Percentiles rank a stretch among this genome's conserved stretches.
phyloP scores from a whole-genome alignment of 768 basidiomycete species.

The Boletus reticuloceps region DNA sequence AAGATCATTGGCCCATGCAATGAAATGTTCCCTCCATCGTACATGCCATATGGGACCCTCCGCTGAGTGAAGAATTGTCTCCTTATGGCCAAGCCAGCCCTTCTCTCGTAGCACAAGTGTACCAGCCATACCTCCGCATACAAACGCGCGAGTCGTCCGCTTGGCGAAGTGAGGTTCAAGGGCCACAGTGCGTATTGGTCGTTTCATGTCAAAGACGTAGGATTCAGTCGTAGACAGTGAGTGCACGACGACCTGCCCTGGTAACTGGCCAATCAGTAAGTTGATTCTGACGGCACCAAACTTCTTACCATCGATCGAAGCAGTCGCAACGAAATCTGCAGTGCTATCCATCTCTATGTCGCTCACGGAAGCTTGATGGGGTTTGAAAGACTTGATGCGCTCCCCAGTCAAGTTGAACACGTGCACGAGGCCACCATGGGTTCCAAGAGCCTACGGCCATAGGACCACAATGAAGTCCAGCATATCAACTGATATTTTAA shows the following conservation, averaged over 20 bases:
- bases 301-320: conserved; percentile 85
- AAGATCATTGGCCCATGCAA: conserved; percentile 95
- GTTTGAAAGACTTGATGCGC: conserved; percentile 85
- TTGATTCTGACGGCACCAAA: conserved; percentile 41
- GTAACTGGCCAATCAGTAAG: conserved; percentile 38
- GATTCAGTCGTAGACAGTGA: conserved; percentile 76
- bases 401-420: conserved; percentile 76
- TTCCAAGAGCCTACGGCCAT: conserved; percentile 73
- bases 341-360: conserved; percentile 84
- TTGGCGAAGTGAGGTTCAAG: conserved; percentile 90
- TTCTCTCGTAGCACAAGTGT: conserved; percentile 87
- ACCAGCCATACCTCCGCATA: conserved; percentile 92
- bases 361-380: conserved; percentile 82
- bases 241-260: conserved; percentile 90
- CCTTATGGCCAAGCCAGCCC: conserved; percentile 95
- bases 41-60: conserved; percentile 96
- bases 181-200: conserved; percentile 87
- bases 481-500: background rate
- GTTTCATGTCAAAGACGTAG: conserved; percentile 86
- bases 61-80: conserved; percentile 73
- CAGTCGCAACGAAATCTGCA: conserved; percentile 87
- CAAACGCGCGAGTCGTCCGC: conserved; percentile 71
- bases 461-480: background rate
- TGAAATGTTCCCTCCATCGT: conserved; percentile 80
- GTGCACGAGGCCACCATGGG: conserved; percentile 91